Evolutionary conservation across 2,329 filamentous ascomycete species (phyloP), one percentile per base, ranked within the genome.

Genomic region (Cryphonectria parasitica): DNA sequence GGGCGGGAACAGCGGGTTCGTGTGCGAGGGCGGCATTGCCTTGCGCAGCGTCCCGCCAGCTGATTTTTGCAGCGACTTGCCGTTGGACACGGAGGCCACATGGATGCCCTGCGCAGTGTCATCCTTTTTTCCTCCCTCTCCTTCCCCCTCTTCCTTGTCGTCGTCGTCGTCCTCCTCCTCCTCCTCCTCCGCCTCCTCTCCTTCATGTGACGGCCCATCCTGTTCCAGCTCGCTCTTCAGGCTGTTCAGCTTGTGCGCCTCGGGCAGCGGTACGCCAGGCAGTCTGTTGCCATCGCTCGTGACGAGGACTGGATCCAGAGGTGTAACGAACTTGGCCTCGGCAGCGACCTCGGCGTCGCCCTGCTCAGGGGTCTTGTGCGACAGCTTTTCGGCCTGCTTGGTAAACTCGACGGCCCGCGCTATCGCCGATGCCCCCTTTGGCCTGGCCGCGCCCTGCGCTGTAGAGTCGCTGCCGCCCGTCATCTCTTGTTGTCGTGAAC

Each of bases 1-100:
- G 1, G 93, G 92, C 7, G 94, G 94, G 74, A 98, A 98, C 6
- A 97, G 82, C 3, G 93, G 92, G 74, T 95, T 91, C 1, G 92
- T 95, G 73, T 89, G 87, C 10, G 90, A 90, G 0, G 90, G 89
- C 0, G 91, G 90, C 81, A 85, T 86, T 19, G 84, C 77, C 70
- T 78, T 81, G 60, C 80, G 79, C 25, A 88, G 74, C 22, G 84
- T 84, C 17, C 80, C 83, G 34, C 83, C 84, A 45, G 83, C 82
- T 4, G 84, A 82, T 68, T 83, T 83, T 72, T 85, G 78, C 69
- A 82, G 74, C 7, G 78, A 74, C 39, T 77, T 77, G 67, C 78
- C 80, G 68, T 83, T 80, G 39, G 77, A 72, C 28, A 74, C 60
- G 2, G 73, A 58, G 15, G 72, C 54, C 45, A 70, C n/a, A 39